phyloP scores from a whole-genome alignment of 2,329 filamentous ascomycete species.

The Fonsecaea pedrosoi region DNA sequence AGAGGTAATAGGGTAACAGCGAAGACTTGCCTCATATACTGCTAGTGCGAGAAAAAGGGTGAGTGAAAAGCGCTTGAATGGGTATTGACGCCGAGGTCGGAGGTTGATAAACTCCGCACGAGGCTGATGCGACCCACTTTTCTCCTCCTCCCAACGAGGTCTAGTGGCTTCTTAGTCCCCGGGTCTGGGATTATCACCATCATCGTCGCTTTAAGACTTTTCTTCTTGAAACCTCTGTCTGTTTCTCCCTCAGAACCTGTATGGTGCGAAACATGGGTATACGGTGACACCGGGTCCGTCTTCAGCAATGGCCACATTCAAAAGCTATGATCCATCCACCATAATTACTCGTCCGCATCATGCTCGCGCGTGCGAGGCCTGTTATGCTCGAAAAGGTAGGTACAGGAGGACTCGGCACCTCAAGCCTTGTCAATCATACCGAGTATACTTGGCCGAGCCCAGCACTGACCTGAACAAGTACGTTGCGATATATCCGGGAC shows the following conservation, averaged over 20 bases:
- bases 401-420: neutral
- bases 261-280: neutral
- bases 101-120: neutral
- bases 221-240: neutral
- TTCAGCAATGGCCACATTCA: slow-evolving; percentile 21
- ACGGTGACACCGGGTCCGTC: neutral
- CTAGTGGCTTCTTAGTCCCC: neutral
- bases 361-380: slow-evolving; percentile 22
- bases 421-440: neutral
- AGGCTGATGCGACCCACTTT: neutral
- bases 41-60: neutral
- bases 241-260: neutral
- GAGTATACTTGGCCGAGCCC: neutral
- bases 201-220: neutral
- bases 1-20: neutral
- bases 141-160: neutral
- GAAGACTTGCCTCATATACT: neutral
- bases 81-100: neutral
- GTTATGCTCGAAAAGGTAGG: slow-evolving; percentile 22
- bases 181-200: too few relatives aligned
- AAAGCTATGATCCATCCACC: slow-evolving; percentile 18
- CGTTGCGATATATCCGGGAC: slow-evolving; percentile 13
- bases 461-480: slow-evolving; percentile 10
- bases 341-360: slow-evolving; percentile 12
- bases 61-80: neutral